Percentiles rank a stretch among this genome's conserved stretches.
Evolutionary conservation across 2,329 filamentous ascomycete genomes (phyloP).

Genomic region (Hypoxylon sp.): DNA sequence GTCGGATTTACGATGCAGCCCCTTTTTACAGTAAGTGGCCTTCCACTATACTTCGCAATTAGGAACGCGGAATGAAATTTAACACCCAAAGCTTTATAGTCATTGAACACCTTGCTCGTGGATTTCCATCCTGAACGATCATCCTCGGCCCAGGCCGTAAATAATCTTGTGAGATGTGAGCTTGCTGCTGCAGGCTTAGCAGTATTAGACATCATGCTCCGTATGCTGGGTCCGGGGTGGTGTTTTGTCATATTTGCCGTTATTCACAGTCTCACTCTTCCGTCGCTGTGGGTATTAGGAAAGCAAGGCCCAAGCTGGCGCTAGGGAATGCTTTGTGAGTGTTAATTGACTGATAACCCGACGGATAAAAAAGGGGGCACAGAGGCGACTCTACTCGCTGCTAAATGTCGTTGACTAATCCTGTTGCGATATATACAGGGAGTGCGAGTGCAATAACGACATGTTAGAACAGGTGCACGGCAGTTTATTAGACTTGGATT

Average conservation of each 20-base stretch:
- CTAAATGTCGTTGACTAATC: too few species aligned
- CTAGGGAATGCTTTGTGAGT: neutral
- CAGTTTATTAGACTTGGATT: too few species aligned
- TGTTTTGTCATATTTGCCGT: constrained; percentile 15
- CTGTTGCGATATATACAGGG: too few species aligned
- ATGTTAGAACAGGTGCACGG: too few species aligned
- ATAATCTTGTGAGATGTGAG: constrained; percentile 14
- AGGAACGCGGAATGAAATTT: neutral
- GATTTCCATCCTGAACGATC: constrained; percentile 9
- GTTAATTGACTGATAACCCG: too few species aligned
- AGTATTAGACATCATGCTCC: constrained; percentile 9
- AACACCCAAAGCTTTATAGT: neutral
- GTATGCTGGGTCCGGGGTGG: constrained; percentile 6
- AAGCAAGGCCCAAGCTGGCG: constrained; percentile 7
- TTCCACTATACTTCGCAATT: neutral
- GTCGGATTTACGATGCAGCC: constrained; percentile 17
- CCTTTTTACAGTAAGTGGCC: constrained; percentile 6
- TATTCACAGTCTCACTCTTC: constrained; percentile 9
- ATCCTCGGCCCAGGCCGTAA: constrained; percentile 10
- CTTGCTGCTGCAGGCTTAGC: constrained; percentile 11
- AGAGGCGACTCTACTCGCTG: too few species aligned
- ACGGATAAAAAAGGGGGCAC: too few species aligned
- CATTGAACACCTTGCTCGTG: constrained; percentile 7
- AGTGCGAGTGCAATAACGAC: too few species aligned
- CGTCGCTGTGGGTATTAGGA: constrained; percentile 12